Evolutionary conservation across 2,329 filamentous ascomycete genomes (phyloP), one percentile per base, ranked within the genome.

Genomic region (Pseudogymnoascus sp.): DNA sequence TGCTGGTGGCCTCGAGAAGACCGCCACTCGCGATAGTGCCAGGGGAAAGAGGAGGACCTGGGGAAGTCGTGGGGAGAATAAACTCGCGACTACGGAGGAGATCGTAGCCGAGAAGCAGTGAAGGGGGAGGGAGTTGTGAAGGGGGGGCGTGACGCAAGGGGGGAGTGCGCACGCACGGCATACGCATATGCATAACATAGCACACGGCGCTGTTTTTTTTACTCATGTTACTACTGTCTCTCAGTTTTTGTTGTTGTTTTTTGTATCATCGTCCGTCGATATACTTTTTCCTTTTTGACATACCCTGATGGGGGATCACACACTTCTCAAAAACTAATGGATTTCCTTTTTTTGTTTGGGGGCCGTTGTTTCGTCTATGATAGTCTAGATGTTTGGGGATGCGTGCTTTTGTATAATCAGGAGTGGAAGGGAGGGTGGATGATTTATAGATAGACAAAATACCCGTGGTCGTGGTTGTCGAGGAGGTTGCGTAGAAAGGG

Each of bases 361-460:
- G 43, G 23, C 2, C 9, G 21, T 16, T 49, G 23, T 16, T 49
- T 5, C 2, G 14, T 28, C 43, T 49, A 25, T 6, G 42, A 49
- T 49, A 25, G 18, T 18, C 42, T 49, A 49, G 43, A 49, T 49
- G 43, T 18, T 9, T 31, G 16, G 38, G 16, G 38, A 21, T 42
- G 38, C 38, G 38, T 11, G n/a, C n/a, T 49, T 56, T 31, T 56
- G 46, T 56, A 56, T 18, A 56, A 56, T 56, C 46, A 56, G 46
- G 46, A 56, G 46, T 56, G 46, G 46, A 56, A 3, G 25, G n/a
- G 46, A 31, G 25, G n/a, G 25, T 18, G 21, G 46, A 23, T 11
- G 42, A 56, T 56, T 4, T 34, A 56, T 56, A 56, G 49, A 56
- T 56, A 56, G 49, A 56, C 49, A 56, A 56, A 56, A 56, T 56